These are phyloP conservation scores for Pseudopithomyces chartarum DNA, from an alignment of 2,329 filamentous ascomycete genomes.

Conservation along the genomic window DNA sequence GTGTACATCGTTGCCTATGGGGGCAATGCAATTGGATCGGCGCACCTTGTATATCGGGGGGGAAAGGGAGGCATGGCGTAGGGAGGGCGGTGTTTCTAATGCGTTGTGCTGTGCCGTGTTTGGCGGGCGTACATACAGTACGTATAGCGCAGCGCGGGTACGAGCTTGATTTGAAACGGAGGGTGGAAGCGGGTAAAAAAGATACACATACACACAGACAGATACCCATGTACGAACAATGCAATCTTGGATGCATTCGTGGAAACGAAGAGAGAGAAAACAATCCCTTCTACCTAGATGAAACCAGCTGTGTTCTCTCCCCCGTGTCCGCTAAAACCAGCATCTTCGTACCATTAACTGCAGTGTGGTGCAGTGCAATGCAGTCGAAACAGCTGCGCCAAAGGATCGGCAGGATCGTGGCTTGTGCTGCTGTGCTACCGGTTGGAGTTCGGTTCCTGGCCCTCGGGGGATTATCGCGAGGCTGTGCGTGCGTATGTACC, in stretches of 20 bases:
- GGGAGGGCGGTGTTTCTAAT: neutral
- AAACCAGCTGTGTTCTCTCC: neutral
- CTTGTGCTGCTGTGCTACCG: slow-evolving; percentile 1
- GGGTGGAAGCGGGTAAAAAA: neutral
- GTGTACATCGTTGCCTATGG: neutral
- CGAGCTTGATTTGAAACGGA: neutral
- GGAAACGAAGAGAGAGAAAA: neutral
- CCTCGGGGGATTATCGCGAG: neutral
- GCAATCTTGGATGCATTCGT: neutral
- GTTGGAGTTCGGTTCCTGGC: neutral
- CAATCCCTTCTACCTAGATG: neutral
- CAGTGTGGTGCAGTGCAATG: neutral
- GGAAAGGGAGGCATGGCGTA: neutral
- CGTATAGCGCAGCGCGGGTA: no score
- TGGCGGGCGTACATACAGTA: no score
- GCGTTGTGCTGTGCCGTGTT: neutral
- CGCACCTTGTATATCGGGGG: neutral
- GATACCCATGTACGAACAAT: slow-evolving; percentile 11
- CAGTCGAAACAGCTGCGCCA: neutral
- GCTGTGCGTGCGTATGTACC: neutral
- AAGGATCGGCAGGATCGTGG: slow-evolving; percentile 10
- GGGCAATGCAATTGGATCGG: neutral
- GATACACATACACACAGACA: neutral
- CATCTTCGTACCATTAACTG: neutral
- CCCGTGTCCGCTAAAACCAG: neutral